Evolutionary conservation across 306 rosid species (phyloP), one percentile per base, ranked within the genome.

Genomic region (Geum urbanum): DNA sequence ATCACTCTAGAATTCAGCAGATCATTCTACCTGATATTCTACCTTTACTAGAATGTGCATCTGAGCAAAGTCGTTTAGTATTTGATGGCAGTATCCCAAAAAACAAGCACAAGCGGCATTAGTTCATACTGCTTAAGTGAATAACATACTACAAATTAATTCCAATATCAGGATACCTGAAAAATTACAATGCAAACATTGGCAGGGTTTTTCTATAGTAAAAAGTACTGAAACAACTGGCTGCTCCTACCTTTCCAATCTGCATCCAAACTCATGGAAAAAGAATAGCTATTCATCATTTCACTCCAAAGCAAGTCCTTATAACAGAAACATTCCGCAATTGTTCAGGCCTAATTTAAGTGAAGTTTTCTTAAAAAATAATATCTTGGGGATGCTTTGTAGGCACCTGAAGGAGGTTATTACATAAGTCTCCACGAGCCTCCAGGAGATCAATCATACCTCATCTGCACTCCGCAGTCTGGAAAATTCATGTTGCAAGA

Each of bases 41-140:
- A 80, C 81, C 80, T 75, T 78, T 83, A 83, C 79, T 79, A 75
- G 84, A 82, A 72, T 79, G 84, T 66, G 83, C 84, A 84, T 76
- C 84, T 84, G 87, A 72, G 75, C 69, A 41, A 74, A 72, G 64
- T 79, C 69, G 45, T 67, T 68, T 53, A 54, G 62, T 59, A 82
- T 73, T 75, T 68, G 69, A 67, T 69, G 60, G 64, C 46, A 67
- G 77, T 77, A 79, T 51, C 54, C 41, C 73, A 60, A 71, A 40
- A 11, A 67, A 60, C 65, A 47, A 75, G 63, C 53, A 72, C 16
- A 71, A 43, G 37, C 32, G 56, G 50, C 51, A 49, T 57, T 52
- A 59, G 61, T 40, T 52, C 63, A 77, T 55, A 45, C 59, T 16
- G 69, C 73, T 22, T 51, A 60, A 47, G 52, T 8, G 39, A n/a